These are phyloP conservation scores for Rhodocollybia butyracea DNA, from an alignment of 768 basidiomycete genomes.

Conservation along the genomic window DNA sequence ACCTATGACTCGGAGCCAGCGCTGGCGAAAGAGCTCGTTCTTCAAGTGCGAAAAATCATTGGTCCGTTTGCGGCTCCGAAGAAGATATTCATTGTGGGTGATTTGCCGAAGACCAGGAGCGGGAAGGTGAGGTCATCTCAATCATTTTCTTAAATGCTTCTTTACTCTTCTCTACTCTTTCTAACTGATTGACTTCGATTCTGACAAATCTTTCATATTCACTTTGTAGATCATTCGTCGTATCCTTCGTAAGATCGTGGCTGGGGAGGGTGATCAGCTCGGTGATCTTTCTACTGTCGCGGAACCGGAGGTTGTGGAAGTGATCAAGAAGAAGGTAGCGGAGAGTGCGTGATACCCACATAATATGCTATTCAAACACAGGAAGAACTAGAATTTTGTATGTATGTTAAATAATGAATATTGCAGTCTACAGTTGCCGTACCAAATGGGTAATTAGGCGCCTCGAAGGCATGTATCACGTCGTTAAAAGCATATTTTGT, in stretches of 20 bases:
- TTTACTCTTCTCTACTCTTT: background rate
- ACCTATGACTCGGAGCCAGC: conserved; percentile 65
- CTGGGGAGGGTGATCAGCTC: conserved; percentile 91
- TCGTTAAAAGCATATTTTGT: too few species aligned
- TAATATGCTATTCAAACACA: too few species aligned
- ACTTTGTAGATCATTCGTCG: conserved; percentile 80
- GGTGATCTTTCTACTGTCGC: conserved; percentile 94
- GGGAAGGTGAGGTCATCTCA: conserved; percentile 72
- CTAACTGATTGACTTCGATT: background rate
- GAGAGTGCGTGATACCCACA: too few species aligned
- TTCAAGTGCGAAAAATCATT: conserved; percentile 96
- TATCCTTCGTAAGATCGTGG: conserved; percentile 94
- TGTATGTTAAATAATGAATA: too few species aligned
- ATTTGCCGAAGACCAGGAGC: conserved; percentile 92
- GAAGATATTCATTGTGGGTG: conserved; percentile 78
- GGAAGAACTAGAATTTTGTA: too few species aligned
- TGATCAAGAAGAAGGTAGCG: conserved; percentile 79
- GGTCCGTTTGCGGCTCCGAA: conserved; percentile 98
- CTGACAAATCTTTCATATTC: background rate
- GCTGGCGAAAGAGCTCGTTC: conserved; percentile 82
- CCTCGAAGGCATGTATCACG: too few species aligned
- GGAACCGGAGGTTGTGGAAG: conserved; percentile 82
- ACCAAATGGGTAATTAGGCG: too few species aligned
- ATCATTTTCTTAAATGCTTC: conserved; percentile 1
- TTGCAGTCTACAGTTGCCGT: too few species aligned